Evolutionary conservation across 208 protist genomes (phyloP), one percentile per base, ranked within the genome.

Genomic region (Trypanosomatidae sp.): DNA sequence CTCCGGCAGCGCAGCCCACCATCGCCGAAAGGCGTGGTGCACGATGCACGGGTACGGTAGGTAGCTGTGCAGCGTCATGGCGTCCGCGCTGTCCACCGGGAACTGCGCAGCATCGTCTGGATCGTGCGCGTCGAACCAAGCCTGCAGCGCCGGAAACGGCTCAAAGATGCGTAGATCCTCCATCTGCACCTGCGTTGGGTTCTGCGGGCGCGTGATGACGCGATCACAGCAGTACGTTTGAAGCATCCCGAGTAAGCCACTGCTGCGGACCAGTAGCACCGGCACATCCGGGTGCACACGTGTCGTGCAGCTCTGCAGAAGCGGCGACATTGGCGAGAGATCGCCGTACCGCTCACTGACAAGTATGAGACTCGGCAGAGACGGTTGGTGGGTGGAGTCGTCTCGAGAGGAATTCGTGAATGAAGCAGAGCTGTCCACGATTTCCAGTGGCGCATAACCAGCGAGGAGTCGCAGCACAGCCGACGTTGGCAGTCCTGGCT

Each of bases 81-180:
- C 50, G 25, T 81, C 80, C 47, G 60, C 59, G 70, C 85, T 78
- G 9, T 73, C 65, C 28, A 81, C 73, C 10, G 73, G 39, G 50
- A 96, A 88, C 44, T 81, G 62, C 46, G 6, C 36, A 19, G 86
- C 69, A 62, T 97, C 76, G 33, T 88, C 77, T 19, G 77, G 82
- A 53, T 93, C 65, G 62, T 94, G 82, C 4, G 69, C 50, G 44
- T 84, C 78, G 62, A 96, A 88, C 84, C 87, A 95, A 4, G 17
- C 49, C 43, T 86, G 28, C 19, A 98, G 76, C n/a, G 65, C 85
- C 5, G 90, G 84, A 71, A 98, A 98, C 17, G 96, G 95, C 59
- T 90, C 79, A 44, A 90, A 89, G 2, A 99, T 80, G 71, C 98
- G 90, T 74, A 99, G 85, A 73, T 99, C 98, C 30, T 85, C 78